phyloP scores from a whole-genome alignment of 2,329 filamentous ascomycete species.

The Trichoderma oligosporum region DNA sequence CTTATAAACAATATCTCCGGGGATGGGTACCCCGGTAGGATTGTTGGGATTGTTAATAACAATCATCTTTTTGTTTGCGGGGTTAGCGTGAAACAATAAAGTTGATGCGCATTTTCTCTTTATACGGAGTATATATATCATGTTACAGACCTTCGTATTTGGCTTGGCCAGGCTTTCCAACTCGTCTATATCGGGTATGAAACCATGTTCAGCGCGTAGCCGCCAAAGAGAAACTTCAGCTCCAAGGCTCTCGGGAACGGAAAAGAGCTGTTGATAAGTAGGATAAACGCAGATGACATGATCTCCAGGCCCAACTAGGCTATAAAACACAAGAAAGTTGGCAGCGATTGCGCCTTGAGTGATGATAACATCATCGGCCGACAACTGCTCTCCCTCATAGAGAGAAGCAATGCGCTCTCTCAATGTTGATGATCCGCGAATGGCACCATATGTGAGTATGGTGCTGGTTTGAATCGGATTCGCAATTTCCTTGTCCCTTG shows the following conservation, averaged over 20 bases:
- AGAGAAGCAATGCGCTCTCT: slow-evolving; percentile 61
- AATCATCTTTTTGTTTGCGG: slow-evolving; percentile 48
- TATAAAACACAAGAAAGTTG: slow-evolving; percentile 77
- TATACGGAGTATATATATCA: not conserved
- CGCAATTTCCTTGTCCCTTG: slow-evolving; percentile 46
- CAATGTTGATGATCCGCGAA: slow-evolving; percentile 62
- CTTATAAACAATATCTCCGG: slow-evolving; percentile 54
- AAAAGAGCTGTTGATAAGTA: slow-evolving; percentile 81
- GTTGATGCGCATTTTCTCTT: no score
- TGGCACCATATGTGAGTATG: slow-evolving; percentile 69
- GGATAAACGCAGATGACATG: slow-evolving; percentile 86
- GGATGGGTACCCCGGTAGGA: slow-evolving; percentile 69
- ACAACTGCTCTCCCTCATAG: slow-evolving; percentile 52
- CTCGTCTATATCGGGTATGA: slow-evolving; percentile 63
- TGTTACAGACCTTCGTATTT: slow-evolving; percentile 62
- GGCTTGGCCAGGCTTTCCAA: slow-evolving; percentile 60
- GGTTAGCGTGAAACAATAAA: slow-evolving; percentile 48
- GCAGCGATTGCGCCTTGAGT: slow-evolving; percentile 78
- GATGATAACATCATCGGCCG: slow-evolving; percentile 63
- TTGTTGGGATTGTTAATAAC: slow-evolving; percentile 74
- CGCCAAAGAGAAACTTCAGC: slow-evolving; percentile 77
- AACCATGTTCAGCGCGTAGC: slow-evolving; percentile 60
- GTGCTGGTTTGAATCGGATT: slow-evolving; percentile 47
- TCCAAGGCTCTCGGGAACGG: slow-evolving; percentile 68
- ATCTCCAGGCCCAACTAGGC: slow-evolving; percentile 67